Evolutionary conservation across 495 filamentous ascomycete genomes (phyloP).

Genomic region (Neurospora sublineolata): DNA sequence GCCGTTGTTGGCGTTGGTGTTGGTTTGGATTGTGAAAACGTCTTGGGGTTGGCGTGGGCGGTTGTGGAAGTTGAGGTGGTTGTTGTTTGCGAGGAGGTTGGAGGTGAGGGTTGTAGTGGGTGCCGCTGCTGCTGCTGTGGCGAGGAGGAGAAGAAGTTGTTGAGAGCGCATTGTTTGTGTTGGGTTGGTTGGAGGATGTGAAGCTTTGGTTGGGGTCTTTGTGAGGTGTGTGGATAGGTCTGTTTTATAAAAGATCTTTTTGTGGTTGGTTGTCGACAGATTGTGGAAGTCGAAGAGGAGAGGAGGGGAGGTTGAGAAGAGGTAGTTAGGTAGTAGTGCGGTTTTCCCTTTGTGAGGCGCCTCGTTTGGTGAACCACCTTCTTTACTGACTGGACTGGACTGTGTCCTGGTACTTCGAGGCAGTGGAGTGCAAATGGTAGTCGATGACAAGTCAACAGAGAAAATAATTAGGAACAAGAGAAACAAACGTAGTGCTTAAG

Average conservation of each 20-base stretch:
- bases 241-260: not conserved
- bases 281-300: not conserved
- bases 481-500: not conserved
- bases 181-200: too few relatives aligned
- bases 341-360: not conserved
- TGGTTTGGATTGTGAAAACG: not conserved
- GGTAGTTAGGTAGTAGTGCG: not conserved
- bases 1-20: not conserved
- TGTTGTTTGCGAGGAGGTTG: not conserved
- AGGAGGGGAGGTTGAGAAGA: not conserved
- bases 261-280: not conserved
- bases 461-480: not conserved
- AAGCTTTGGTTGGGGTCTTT: not conserved
- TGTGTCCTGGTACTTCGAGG: not conserved
- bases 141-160: not conserved
- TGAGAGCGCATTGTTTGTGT: not conserved
- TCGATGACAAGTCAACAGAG: too few relatives aligned
- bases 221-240: not conserved
- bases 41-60: not conserved
- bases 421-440: too few relatives aligned
- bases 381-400: not conserved
- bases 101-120: not conserved
- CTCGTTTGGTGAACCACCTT: not conserved
- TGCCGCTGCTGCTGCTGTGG: not conserved
- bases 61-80: not conserved